Evolutionary conservation across 148 eudicot genomes (phyloP).

Genomic region (Heliosperma pusillum): DNA sequence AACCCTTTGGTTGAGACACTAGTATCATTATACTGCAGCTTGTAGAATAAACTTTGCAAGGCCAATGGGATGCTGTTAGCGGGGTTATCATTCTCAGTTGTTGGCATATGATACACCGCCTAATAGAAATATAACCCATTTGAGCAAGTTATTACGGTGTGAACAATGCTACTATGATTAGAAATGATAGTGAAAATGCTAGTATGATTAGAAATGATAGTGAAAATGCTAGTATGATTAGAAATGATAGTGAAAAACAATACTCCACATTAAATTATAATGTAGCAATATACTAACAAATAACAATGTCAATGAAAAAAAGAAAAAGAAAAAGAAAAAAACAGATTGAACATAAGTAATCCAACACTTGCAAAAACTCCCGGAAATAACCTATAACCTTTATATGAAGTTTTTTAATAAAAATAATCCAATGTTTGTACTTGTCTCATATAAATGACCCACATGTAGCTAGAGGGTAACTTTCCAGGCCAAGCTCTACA

Average conservation of each 20-base stretch:
- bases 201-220: neutral
- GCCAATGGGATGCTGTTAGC: conserved; percentile 87
- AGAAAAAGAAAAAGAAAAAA: too few species aligned
- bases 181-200: neutral
- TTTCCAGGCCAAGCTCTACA: neutral
- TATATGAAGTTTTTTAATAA: too few species aligned
- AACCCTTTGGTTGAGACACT: conserved; percentile 95
- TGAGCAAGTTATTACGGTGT: neutral
- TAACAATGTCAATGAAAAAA: neutral
- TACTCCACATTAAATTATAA: neutral
- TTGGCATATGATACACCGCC: conserved; percentile 99
- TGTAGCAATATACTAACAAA: neutral
- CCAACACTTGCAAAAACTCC: neutral
- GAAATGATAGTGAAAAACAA: neutral
- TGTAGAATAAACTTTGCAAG: conserved; percentile 92
- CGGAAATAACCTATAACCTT: neutral
- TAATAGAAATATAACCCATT: conserved; percentile 31
- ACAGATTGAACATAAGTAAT: neutral
- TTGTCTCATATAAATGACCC: neutral
- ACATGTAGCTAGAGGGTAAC: neutral
- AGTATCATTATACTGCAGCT: conserved; percentile 84
- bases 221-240: neutral
- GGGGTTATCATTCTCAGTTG: conserved; percentile 97
- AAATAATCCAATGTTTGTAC: neutral
- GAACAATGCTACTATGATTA: neutral